Base-by-base conservation (phyloP, 1,284 basidiomycete species). In the Ceratobasidium sp. region DNA sequence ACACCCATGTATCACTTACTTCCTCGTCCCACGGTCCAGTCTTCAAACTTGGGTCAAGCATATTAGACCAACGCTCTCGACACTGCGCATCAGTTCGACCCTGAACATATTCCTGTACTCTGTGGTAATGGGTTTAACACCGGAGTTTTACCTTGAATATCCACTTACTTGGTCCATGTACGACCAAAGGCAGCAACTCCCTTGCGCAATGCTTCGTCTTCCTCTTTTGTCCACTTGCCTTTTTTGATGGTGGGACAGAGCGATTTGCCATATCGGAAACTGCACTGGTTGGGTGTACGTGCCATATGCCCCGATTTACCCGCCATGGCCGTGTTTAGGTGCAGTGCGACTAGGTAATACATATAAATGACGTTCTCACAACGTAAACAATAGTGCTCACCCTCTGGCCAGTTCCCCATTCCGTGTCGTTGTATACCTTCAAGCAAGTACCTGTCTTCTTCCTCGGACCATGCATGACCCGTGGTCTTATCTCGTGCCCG, bases 51-150 rank as follows among this genome's bases (percentile, higher is more conserved):
- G 70, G 70, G 40, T 71, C 70, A 6, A 71, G 38, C 47, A 57
- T 50, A 29, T 71, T 71, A 27, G 68, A 68, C 70, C 70, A 71
- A 22, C 70, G 47, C 42, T 71, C 70, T 22, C 70, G 56, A 45
- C 70, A 71, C 53, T 71, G 70, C 13, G 70, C 56, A n/a, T 64
- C 67, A 15, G 70, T 71, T 27, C 70, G 55, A 22, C 70, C 70
- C 27, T 58, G 65, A 12, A 71, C 68, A 35, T 69, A 64, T 55
- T 60, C 57, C 34, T 68, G 57, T 34, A 71, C 70, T 38, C 62
- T 65, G 31, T 32, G 22, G 27, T n/a, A n/a, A 4, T 20, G 29
- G 5, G 56, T 52, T 50, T 64, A 64, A 47, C 29, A 5, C 12
- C 2, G 6, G 1, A 35, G 3, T n/a, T 62, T 13, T 17, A 35